Evolutionary conservation across 768 basidiomycete genomes (phyloP).

Genomic region (Leccinum ochraceum): DNA sequence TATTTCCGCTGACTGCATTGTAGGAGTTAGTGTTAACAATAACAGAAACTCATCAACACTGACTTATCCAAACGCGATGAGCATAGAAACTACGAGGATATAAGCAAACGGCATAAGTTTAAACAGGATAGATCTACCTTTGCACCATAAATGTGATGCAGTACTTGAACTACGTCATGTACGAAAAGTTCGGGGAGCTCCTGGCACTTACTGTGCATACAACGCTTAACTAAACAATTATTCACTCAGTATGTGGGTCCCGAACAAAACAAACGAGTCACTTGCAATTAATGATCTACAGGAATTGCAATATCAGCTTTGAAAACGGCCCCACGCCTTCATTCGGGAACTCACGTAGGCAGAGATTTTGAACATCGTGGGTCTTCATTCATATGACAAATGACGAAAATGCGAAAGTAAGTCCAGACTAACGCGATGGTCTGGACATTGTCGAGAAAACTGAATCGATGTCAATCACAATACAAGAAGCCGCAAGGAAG

Average conservation of each 20-base stretch:
- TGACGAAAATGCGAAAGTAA: slow-evolving; percentile 7
- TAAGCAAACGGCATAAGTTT: background rate
- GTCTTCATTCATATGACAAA: slow-evolving; percentile 6
- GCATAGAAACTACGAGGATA: slow-evolving; percentile 20
- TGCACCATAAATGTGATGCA: slow-evolving; percentile 24
- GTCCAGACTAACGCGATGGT: background rate
- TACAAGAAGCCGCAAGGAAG: no score
- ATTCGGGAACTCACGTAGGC: slow-evolving; percentile 8
- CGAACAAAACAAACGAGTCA: background rate
- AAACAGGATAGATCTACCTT: slow-evolving; percentile 6
- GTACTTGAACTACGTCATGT: slow-evolving; percentile 13
- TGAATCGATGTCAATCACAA: slow-evolving; percentile 2
- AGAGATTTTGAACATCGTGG: slow-evolving; percentile 2
- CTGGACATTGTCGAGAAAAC: slow-evolving; percentile 9
- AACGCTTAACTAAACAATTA: background rate
- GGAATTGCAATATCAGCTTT: background rate
- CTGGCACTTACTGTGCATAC: slow-evolving; percentile 4
- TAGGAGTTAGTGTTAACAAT: background rate
- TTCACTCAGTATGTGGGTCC: background rate
- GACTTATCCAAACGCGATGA: slow-evolving; percentile 31
- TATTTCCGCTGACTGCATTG: slow-evolving; percentile 20
- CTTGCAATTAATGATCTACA: slow-evolving; percentile 9
- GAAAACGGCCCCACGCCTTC: background rate
- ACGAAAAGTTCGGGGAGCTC: background rate
- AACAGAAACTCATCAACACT: background rate